A percentile compares a stretch with the other conserved stretches of the same genome.
These are phyloP conservation scores for Phytophthora crassamura DNA, from an alignment of 352 stramenopile species.

Conservation along the genomic window DNA sequence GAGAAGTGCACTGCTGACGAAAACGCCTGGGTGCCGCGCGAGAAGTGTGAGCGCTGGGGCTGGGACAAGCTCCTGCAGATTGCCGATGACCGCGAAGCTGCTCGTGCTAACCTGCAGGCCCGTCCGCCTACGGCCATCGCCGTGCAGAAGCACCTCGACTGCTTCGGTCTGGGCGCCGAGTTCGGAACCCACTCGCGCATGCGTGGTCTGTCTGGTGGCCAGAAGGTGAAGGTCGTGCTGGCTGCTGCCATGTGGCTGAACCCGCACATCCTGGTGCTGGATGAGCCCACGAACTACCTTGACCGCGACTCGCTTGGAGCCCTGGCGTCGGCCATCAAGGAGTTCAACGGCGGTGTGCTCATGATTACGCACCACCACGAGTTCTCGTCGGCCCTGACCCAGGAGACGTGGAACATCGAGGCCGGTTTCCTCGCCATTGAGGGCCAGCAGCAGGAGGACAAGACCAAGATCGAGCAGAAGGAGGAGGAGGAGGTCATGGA, in stretches of 20 bases:
- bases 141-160: constrained; percentile 97
- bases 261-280: constrained; percentile 95
- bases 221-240: constrained; percentile 99
- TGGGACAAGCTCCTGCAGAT: constrained; percentile 98
- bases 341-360: constrained; percentile 97
- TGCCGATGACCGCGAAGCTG: constrained; percentile 95
- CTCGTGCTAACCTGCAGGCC: constrained; percentile 93
- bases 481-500: constrained; percentile 83
- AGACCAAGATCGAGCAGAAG: constrained; percentile 93
- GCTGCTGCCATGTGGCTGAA: constrained; percentile 97
- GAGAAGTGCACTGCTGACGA: constrained; percentile 93
- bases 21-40: constrained; percentile 95
- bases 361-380: constrained; percentile 98
- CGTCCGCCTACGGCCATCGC: constrained; percentile 94
- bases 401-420: constrained; percentile 96
- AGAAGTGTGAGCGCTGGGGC: constrained; percentile 97
- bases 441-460: constrained; percentile 86
- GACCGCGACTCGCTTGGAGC: constrained; percentile 97
- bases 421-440: constrained; percentile 87
- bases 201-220: constrained; percentile 96
- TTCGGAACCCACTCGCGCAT: constrained; percentile 99
- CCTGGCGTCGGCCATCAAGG: constrained; percentile 95
- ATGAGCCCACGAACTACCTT: constrained; percentile 97
- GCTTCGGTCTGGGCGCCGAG: constrained; percentile 96
- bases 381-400: constrained; percentile 95